Base-by-base conservation (phyloP, 495 filamentous ascomycete genomes). In the Tuber aestivum region DNA sequence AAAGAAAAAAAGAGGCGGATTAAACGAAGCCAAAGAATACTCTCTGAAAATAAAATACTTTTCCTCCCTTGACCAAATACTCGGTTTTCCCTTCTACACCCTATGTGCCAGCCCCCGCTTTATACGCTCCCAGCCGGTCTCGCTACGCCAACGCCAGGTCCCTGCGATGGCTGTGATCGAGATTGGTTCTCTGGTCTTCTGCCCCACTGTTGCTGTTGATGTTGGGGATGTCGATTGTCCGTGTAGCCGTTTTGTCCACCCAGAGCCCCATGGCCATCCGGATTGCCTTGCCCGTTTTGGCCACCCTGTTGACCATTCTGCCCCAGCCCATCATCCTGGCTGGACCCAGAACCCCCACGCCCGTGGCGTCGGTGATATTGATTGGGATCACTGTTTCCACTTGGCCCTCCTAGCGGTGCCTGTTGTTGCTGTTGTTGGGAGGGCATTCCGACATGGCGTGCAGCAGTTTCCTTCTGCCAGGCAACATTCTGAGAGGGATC, bases 381-480 rank as follows among this genome's bases (percentile, higher is more conserved):
- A 61, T 75, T 79, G 48, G 78, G 77, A 38, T 79, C 78, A 72
- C 44, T 79, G 44, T 61, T 76, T 27, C 72, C 70, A 21, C 50
- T 70, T 1, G 71, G 78, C 8, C 61, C 32, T 42, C 75, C 75
- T 71, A 68, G 50, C 32, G 76, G 78, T 18, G 72, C 72, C 44
- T 79, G 77, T 21, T 75, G 86, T 50, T 86, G 87, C 10, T 85
- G 86, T 41, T 86, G 86, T 50, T 84, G 76, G 10, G 83, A 81
- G 32, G 89, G 88, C 14, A 90, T 91, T 76, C 92, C 90, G 21
- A 95, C 89, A 78, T 94, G 92, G 38, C 92, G 89, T 38, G 92
- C 94, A 41, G 91, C 93, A 75, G 87, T 91, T 83, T 96, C 94
- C 81, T 92, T 91, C 75, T 93, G 91, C 91, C 91, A 93, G 6